Conservation (phyloP, 352 stramenopile genomes). For the Phytophthora cryptogea region DNA sequence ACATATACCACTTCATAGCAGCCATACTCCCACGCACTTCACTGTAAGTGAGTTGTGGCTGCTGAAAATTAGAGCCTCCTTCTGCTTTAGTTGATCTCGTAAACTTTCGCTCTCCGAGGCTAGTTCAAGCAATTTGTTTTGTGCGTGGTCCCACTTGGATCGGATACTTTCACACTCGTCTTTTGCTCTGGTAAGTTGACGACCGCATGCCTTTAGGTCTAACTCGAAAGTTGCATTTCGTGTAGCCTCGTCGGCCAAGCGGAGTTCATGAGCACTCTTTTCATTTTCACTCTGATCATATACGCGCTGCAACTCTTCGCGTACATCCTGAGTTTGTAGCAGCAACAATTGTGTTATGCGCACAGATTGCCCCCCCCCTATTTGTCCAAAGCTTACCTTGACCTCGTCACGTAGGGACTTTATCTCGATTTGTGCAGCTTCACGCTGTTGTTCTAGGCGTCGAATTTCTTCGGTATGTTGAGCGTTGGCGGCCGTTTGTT, state of each 20-base stretch:
- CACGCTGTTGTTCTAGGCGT: slow-evolving; percentile 58
- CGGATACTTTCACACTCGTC: slow-evolving; percentile 56
- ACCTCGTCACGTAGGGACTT: slow-evolving; percentile 67
- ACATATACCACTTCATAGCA: not conserved
- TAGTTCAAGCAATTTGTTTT: slow-evolving; percentile 63
- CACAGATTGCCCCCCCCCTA: not conserved
- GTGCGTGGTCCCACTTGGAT: slow-evolving; percentile 54
- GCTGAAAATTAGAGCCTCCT: slow-evolving; percentile 61
- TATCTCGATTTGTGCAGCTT: slow-evolving; percentile 58
- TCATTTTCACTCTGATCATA: slow-evolving; percentile 43
- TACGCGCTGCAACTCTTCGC: slow-evolving; percentile 49
- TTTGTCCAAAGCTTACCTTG: slow-evolving; percentile 35
- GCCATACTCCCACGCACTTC: slow-evolving; percentile 43
- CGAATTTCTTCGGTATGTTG: slow-evolving; percentile 49
- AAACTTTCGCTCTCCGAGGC: slow-evolving; percentile 59
- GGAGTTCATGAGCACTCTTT: slow-evolving; percentile 45
- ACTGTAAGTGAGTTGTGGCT: slow-evolving; percentile 58
- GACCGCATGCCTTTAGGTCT: slow-evolving; percentile 53
- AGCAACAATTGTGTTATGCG: not conserved
- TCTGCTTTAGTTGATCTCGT: slow-evolving; percentile 77
- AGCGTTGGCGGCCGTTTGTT: slow-evolving; percentile 45
- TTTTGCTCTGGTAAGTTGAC: slow-evolving; percentile 49
- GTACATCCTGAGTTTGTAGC: slow-evolving; percentile 40
- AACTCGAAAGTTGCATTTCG: slow-evolving; percentile 53
- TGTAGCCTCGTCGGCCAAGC: slow-evolving; percentile 54